These are phyloP conservation scores for Candida koratica DNA, from an alignment of 805 yeast genomes.

Conservation along the genomic window DNA sequence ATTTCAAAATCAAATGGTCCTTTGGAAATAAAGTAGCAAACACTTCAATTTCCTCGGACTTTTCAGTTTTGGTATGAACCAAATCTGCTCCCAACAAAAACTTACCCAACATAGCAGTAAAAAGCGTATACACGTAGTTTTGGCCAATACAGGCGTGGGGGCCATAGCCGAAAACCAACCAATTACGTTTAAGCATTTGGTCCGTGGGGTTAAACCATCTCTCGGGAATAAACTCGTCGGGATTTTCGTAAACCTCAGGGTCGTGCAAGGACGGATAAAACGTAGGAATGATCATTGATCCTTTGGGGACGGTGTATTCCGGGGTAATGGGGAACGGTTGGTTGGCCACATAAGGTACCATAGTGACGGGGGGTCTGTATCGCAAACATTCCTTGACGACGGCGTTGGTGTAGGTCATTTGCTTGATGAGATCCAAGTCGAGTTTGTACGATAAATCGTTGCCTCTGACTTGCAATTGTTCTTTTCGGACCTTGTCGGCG, in stretches of 20 bases:
- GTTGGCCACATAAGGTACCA: slow-evolving; percentile 97
- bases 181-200: slow-evolving; percentile 74
- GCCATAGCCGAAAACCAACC: slow-evolving; percentile 97
- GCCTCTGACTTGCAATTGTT: slow-evolving; percentile 78
- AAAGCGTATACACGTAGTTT: slow-evolving; percentile 85
- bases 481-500: slow-evolving; percentile 80
- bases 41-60: slow-evolving; percentile 88
- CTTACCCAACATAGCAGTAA: slow-evolving; percentile 88
- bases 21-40: slow-evolving; percentile 98
- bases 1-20: slow-evolving; percentile 83
- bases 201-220: slow-evolving; percentile 90
- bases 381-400: slow-evolving; percentile 91
- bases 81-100: slow-evolving; percentile 78
- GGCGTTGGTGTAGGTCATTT: slow-evolving; percentile 84
- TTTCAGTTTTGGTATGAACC: slow-evolving; percentile 74
- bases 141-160: slow-evolving; percentile 96
- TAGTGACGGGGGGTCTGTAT: slow-evolving; percentile 94
- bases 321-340: slow-evolving; percentile 78
- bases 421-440: slow-evolving; percentile 68
- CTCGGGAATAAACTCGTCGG: slow-evolving; percentile 92
- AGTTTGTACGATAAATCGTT: slow-evolving; percentile 66
- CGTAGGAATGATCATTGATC: slow-evolving; percentile 95
- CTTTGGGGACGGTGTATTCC: slow-evolving; percentile 89
- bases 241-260: slow-evolving; percentile 92
- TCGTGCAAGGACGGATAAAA: slow-evolving; percentile 95